phyloP scores from a whole-genome alignment of 176 grass and related monocot genomes.

The Dactylis glomerata region DNA sequence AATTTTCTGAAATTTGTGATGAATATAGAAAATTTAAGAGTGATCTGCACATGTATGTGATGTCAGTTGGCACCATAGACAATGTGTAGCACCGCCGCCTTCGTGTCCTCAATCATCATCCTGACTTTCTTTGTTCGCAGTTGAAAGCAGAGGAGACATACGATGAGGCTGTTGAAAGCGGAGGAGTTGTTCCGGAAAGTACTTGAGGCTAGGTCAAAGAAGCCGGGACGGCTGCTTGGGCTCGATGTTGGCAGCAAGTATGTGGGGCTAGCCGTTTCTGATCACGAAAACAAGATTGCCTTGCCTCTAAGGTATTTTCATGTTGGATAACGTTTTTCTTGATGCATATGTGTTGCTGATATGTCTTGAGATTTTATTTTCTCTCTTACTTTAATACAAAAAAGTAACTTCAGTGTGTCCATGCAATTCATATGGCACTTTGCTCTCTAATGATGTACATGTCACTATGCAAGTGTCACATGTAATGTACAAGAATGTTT shows the following conservation, averaged over 20 bases:
- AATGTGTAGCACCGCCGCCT: background rate
- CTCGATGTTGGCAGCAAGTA: conserved; percentile 87
- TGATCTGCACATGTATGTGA: no score
- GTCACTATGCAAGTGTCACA: background rate
- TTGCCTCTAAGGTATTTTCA: conserved; percentile 53
- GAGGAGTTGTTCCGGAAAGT: conserved; percentile 62
- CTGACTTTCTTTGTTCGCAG: background rate
- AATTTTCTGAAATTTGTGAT: background rate
- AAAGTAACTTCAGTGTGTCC: background rate
- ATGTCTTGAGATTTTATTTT: background rate
- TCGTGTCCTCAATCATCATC: background rate
- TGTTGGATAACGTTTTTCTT: background rate
- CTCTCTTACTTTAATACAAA: background rate
- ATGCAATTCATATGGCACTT: no score
- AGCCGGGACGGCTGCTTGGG: conserved; percentile 55
- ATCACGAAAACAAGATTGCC: conserved; percentile 54
- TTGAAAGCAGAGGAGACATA: background rate
- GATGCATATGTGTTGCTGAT: background rate
- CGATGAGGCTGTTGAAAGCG: conserved; percentile 71
- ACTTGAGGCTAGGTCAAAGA: conserved; percentile 20
- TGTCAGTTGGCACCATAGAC: background rate
- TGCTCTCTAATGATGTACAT: no score
- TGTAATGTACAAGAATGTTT: background rate
- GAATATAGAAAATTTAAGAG: no score
- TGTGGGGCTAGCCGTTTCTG: conserved; percentile 77